Conservation (phyloP, 2,329 filamentous ascomycete genomes). For the Monosporascus sp. region DNA sequence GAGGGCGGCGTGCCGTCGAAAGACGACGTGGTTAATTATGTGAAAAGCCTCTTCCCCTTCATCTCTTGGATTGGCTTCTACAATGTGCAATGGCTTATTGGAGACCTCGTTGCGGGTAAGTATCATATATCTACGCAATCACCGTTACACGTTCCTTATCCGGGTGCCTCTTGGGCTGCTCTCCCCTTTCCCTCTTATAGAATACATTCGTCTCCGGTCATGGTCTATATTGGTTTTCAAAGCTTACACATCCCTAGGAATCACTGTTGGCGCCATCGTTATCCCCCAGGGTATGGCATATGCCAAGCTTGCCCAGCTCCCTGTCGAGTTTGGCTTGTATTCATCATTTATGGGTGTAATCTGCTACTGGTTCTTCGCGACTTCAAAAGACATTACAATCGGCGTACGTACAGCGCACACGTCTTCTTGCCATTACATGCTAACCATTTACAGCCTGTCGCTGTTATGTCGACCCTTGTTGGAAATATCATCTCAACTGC, state of each 20-base stretch:
- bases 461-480: slow-evolving; percentile 88
- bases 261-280: slow-evolving; percentile 61
- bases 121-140: slow-evolving; percentile 2
- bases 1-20: slow-evolving; percentile 55
- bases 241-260: slow-evolving; percentile 27
- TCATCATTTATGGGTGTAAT: slow-evolving; percentile 95
- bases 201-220: too few relatives aligned
- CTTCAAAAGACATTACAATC: slow-evolving; percentile 97
- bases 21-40: slow-evolving; percentile 53
- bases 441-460: slow-evolving; percentile 62
- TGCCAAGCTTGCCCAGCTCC: slow-evolving; percentile 74
- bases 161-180: not conserved
- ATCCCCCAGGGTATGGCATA: slow-evolving; percentile 98
- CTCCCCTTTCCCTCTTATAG: not conserved
- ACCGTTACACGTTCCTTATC: not conserved
- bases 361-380: slow-evolving; percentile 97
- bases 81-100: slow-evolving; percentile 81
- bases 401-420: slow-evolving; percentile 53
- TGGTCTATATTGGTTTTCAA: slow-evolving; percentile 6
- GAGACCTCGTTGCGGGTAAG: slow-evolving; percentile 83
- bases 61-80: slow-evolving; percentile 83
- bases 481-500: slow-evolving; percentile 74
- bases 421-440: slow-evolving; percentile 7
- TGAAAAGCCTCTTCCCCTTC: slow-evolving; percentile 77
- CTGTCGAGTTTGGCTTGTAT: slow-evolving; percentile 79